Conservation (phyloP, 2,329 filamentous ascomycete species). For the Ophiocordyceps camponoti-floridani region DNA sequence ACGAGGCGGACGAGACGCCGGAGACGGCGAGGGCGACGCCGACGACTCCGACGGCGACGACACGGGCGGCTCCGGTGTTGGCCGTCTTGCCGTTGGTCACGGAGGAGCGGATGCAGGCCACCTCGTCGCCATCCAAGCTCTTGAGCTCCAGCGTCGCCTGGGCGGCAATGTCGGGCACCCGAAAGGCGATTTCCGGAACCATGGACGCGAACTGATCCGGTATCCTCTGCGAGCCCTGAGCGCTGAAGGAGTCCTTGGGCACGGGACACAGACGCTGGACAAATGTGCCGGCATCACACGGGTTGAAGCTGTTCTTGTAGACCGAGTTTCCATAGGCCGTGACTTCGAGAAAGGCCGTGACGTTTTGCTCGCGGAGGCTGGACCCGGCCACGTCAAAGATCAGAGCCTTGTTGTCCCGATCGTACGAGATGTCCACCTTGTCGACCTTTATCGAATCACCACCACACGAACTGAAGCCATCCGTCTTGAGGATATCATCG, state of each 20-base stretch:
- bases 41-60: slow-evolving; percentile 67
- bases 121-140: slow-evolving; percentile 35
- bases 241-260: slow-evolving; percentile 55
- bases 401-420: slow-evolving; percentile 54
- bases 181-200: slow-evolving; percentile 81
- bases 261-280: slow-evolving; percentile 72
- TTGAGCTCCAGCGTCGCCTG: slow-evolving; percentile 63
- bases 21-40: slow-evolving; percentile 64
- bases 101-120: slow-evolving; percentile 69
- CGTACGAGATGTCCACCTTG: slow-evolving; percentile 60
- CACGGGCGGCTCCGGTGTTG: slow-evolving; percentile 57
- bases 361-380: slow-evolving; percentile 58
- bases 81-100: slow-evolving; percentile 81
- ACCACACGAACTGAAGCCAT: slow-evolving; percentile 59
- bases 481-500: slow-evolving; percentile 58
- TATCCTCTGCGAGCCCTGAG: slow-evolving; percentile 53
- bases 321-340: slow-evolving; percentile 71
- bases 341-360: slow-evolving; percentile 58
- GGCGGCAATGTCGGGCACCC: slow-evolving; percentile 77
- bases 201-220: slow-evolving; percentile 50
- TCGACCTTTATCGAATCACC: slow-evolving; percentile 46
- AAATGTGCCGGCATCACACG: slow-evolving; percentile 51
- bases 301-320: slow-evolving; percentile 67
- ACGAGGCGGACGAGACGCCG: slow-evolving; percentile 41
- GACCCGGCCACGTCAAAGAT: slow-evolving; percentile 69